Evolutionary conservation across 2,329 filamentous ascomycete species (phyloP), one percentile per base, ranked within the genome.

Genomic region (Fusarium chlamydosporum): DNA sequence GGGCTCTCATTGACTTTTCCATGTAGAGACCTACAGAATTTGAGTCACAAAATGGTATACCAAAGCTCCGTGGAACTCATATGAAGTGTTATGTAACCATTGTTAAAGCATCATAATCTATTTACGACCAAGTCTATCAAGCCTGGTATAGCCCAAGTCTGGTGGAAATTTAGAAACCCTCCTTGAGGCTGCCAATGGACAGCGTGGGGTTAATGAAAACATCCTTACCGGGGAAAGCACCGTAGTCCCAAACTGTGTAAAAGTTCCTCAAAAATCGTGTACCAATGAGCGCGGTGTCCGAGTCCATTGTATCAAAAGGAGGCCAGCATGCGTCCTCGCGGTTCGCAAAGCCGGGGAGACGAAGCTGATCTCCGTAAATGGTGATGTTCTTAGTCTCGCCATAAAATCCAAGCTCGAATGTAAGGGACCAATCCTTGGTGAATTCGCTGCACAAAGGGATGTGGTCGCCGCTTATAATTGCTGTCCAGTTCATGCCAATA

Each of bases 391-490:
- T 71, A 6, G 69, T 26, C 0, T 52, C 48, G 8, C 62, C 71
- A 9, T 57, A 70, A 23, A 58, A 67, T 12, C 72, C 72, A 41
- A 78, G 67, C n/a, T 72, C 60, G 27, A 80, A 73, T 0, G 74
- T 66, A 15, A 79, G 35, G 2, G 76, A 76, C 79, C 79, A 80
- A 56, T 73, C 67, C 35, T 75, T 62, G 56, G 77, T 80, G 60
- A 80, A 79, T 35, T 80, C 78, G 65, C 54, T 71, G 71, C 79
- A 80, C 23, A 76, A 59, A 7, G 77, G 78, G 43, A 79, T 60
- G 42, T 75, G 69, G 0, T 77, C 57, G 29, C 71, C 71, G 0
- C 43, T 43, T 10, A 76, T 31, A 51, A 80, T 76, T 2, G 74
- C 74, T 0, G 70, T 76, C 65, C 67, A 79, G 75, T 79, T 78